Evolutionary conservation across 495 filamentous ascomycete genomes (phyloP).

Genomic region (Lasiosphaeris hirsuta): DNA sequence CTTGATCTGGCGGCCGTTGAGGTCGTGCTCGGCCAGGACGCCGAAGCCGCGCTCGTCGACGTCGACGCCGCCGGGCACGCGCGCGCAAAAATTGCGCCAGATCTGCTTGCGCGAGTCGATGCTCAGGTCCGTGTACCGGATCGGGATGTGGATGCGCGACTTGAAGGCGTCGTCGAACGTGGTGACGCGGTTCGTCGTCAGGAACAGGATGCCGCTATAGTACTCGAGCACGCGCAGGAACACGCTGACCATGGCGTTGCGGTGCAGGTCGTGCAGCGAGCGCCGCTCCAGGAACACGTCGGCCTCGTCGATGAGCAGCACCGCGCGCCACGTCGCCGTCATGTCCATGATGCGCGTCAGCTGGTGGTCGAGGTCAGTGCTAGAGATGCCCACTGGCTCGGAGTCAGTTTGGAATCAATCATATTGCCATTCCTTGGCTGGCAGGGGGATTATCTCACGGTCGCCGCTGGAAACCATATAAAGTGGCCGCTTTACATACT

Average conservation of each 20-base stretch:
- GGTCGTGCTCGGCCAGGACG: constrained; percentile 39
- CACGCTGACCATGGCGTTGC: constrained; percentile 47
- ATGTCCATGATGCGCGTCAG: constrained; percentile 51
- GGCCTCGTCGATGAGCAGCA: constrained; percentile 57
- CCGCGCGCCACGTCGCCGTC: constrained; percentile 66
- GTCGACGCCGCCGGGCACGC: constrained; percentile 36
- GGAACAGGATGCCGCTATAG: constrained; percentile 47
- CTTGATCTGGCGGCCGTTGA: constrained; percentile 64
- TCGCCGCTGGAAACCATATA: constrained; percentile 54
- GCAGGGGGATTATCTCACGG: constrained; percentile 19
- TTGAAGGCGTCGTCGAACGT: constrained; percentile 44
- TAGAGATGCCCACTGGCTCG: constrained; percentile 31
- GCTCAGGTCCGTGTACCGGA: constrained; percentile 39
- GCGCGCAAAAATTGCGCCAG: constrained; percentile 45
- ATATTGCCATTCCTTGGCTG: no score
- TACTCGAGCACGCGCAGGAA: constrained; percentile 49
- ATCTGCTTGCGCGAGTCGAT: constrained; percentile 31
- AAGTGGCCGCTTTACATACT: constrained; percentile 49
- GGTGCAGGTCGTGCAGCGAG: constrained; percentile 39
- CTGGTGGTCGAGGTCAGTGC: constrained; percentile 22
- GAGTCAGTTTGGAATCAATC: neutral
- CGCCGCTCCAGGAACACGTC: constrained; percentile 36
- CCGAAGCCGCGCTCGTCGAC: constrained; percentile 42
- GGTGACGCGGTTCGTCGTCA: constrained; percentile 46
- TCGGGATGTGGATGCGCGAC: constrained; percentile 42